Conservation (phyloP, 1,284 basidiomycete species). For the Vanrija humicola region DNA sequence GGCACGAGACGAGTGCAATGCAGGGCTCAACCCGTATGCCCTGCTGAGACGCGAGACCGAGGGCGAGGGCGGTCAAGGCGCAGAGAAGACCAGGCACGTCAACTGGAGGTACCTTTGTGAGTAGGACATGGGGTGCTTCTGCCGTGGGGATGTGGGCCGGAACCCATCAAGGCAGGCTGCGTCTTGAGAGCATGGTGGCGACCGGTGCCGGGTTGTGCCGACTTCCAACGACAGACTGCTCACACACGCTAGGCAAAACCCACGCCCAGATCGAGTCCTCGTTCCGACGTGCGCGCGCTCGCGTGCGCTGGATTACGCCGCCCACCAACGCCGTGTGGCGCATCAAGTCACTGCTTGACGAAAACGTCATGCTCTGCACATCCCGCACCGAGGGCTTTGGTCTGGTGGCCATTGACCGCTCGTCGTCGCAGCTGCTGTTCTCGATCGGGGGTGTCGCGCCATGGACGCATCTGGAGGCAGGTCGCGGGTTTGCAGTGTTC, state of each 20-base stretch:
- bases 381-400: conserved; percentile 13
- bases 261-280: conserved; percentile 21
- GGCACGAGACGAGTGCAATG: conserved; percentile 1
- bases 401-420: conserved; percentile 4
- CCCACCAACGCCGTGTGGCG: conserved; percentile 33
- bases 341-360: conserved; percentile 35
- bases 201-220: too few relatives aligned
- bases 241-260: conserved; percentile 11
- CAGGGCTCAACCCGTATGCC: background rate
- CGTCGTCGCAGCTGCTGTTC: conserved; percentile 23
- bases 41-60: conserved; percentile 1
- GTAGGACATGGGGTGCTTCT: background rate
- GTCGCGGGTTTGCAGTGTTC: conserved; percentile 35
- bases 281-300: conserved; percentile 28
- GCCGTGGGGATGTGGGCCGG: too few relatives aligned
- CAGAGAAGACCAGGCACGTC: background rate
- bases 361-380: conserved; percentile 28
- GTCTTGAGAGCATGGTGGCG: too few relatives aligned
- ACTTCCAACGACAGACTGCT: background rate
- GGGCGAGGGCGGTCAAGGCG: background rate
- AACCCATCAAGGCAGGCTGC: too few relatives aligned
- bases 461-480: conserved; percentile 40
- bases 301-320: conserved; percentile 28
- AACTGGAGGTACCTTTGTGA: conserved; percentile 21
- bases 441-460: conserved; percentile 15